Conservation (phyloP, 371 early-diverging fungal species). For the Mucor lusitanicus region DNA sequence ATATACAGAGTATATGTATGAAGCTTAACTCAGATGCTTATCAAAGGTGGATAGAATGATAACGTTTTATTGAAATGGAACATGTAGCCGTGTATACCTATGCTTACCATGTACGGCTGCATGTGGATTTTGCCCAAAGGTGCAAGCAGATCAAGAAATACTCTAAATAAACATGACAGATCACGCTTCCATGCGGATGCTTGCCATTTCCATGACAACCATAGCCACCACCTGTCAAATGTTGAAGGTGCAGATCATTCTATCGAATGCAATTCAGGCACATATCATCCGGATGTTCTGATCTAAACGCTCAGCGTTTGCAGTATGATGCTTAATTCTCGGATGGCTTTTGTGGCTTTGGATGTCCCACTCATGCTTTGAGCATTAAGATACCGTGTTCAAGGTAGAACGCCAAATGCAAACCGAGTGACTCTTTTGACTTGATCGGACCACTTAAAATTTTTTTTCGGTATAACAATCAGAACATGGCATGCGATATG, state of each 20-base stretch:
- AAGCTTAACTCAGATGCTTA: background rate
- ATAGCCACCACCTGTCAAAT: background rate
- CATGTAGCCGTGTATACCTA: background rate
- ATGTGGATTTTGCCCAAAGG: background rate
- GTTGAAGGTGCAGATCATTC: background rate
- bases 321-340: background rate
- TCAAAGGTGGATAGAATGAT: background rate
- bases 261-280: background rate
- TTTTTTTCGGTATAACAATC: slow-evolving; percentile 22
- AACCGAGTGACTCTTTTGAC: slow-evolving; percentile 6
- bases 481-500: background rate
- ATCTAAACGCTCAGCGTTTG: background rate
- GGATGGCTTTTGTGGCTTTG: slow-evolving; percentile 12
- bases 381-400: too few relatives aligned
- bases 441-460: slow-evolving; percentile 9
- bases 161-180: background rate
- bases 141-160: background rate
- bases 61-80: background rate
- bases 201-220: background rate
- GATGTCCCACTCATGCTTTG: background rate
- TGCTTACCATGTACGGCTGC: background rate
- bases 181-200: background rate
- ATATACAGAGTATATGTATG: too few relatives aligned
- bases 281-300: background rate
- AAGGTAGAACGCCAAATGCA: background rate